These are phyloP conservation scores for Myxozyma neglecta DNA, from an alignment of 805 yeast species.

Conservation along the genomic window DNA sequence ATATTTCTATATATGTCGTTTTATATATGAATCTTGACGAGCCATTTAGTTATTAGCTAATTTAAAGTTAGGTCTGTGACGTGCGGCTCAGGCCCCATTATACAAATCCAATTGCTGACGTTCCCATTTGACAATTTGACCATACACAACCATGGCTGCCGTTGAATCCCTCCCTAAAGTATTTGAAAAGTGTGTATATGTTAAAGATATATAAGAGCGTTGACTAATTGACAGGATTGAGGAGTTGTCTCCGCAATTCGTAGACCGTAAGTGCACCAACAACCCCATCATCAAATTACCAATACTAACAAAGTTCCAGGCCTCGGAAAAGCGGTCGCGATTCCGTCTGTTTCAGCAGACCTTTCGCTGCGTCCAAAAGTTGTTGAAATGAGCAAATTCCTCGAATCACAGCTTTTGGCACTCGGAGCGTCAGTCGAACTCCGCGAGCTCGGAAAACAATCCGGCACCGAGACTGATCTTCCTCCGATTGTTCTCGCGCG, in stretches of 20 bases:
- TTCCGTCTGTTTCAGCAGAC: constrained; percentile 93
- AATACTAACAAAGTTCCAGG: constrained; percentile 37
- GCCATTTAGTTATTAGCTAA: no score
- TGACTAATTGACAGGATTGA: constrained; percentile 18
- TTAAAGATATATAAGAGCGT: no score
- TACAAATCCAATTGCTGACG: no score
- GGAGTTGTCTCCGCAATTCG: constrained; percentile 21
- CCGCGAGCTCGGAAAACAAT: constrained; percentile 79
- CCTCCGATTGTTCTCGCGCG: constrained; percentile 96
- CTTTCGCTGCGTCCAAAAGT: constrained; percentile 86
- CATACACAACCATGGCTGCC: constrained; percentile 14
- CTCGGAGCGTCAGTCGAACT: constrained; percentile 80
- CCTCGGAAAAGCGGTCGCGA: constrained; percentile 81
- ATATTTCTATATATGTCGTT: neutral
- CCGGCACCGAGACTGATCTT: constrained; percentile 60
- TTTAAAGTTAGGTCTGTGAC: no score
- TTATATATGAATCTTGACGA: no score
- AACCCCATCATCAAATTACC: neutral
- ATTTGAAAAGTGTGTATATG: constrained; percentile 19
- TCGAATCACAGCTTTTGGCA: constrained; percentile 62
- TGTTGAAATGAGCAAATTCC: constrained; percentile 82
- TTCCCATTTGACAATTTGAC: no score
- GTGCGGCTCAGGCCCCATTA: no score
- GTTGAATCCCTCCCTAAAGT: constrained; percentile 22
- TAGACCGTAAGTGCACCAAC: constrained; percentile 13